Evolutionary conservation across 1,284 basidiomycete genomes (phyloP).

Genomic region (Tylopilus sp.): DNA sequence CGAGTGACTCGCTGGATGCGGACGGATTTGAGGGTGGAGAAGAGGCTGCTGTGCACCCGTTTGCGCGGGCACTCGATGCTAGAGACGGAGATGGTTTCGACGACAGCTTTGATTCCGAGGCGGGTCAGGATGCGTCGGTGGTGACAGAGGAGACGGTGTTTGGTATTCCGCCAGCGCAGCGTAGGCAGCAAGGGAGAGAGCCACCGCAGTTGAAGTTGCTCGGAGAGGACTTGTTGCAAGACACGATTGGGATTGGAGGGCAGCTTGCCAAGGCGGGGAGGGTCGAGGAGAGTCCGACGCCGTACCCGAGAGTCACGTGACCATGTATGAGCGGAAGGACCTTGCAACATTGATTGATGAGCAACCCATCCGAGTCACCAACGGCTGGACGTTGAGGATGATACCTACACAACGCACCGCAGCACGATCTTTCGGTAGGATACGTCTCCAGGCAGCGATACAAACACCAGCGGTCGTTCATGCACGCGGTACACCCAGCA

Average conservation of each 20-base stretch:
- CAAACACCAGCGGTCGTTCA: constrained; percentile 11
- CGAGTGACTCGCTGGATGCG: constrained; percentile 45
- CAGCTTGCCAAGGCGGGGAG: constrained; percentile 46
- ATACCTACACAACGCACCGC: constrained; percentile 32
- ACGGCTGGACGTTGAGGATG: constrained; percentile 15
- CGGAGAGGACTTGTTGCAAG: constrained; percentile 56
- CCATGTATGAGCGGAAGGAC: constrained; percentile 22
- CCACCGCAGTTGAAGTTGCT: constrained; percentile 45
- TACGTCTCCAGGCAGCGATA: constrained; percentile 14
- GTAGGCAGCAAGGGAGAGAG: constrained; percentile 31
- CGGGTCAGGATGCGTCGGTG: constrained; percentile 10
- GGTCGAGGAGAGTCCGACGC: constrained; percentile 62
- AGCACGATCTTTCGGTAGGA: constrained; percentile 20
- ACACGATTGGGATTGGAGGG: constrained; percentile 55
- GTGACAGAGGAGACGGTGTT: constrained; percentile 62
- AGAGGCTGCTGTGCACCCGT: constrained; percentile 48
- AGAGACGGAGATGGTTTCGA: constrained; percentile 49
- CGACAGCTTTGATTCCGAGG: constrained; percentile 44
- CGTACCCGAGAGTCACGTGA: constrained; percentile 33
- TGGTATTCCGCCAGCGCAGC: constrained; percentile 53
- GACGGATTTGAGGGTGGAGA: constrained; percentile 37
- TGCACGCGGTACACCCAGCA: constrained; percentile 3
- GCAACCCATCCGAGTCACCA: not conserved
- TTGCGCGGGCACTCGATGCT: constrained; percentile 39
- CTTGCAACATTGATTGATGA: constrained; percentile 11